phyloP scores from a whole-genome alignment of 2,329 filamentous ascomycete genomes.

The Fusarium temperatum region DNA sequence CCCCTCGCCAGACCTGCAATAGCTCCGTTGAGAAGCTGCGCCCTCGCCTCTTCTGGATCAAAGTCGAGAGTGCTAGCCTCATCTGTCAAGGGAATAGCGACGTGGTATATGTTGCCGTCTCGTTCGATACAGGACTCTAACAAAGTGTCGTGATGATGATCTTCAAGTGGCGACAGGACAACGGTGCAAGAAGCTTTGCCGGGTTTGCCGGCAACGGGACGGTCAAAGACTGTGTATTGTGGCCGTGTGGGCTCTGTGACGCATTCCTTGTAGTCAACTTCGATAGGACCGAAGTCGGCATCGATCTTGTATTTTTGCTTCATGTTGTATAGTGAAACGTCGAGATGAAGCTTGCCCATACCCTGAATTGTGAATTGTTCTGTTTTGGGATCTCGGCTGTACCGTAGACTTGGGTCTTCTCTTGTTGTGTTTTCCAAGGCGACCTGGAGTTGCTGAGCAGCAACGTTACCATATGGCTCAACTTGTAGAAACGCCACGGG shows the following conservation, averaged over 20 bases:
- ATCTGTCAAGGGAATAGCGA: slow-evolving; percentile 61
- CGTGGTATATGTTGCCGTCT: slow-evolving; percentile 76
- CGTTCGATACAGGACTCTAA: slow-evolving; percentile 58
- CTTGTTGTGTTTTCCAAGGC: slow-evolving; percentile 81
- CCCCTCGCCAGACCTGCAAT: slow-evolving; percentile 86
- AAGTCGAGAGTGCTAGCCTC: slow-evolving; percentile 59
- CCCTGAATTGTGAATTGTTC: slow-evolving; percentile 93
- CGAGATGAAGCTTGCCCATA: slow-evolving; percentile 95
- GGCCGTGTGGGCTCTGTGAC: slow-evolving; percentile 66
- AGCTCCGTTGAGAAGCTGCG: slow-evolving; percentile 79
- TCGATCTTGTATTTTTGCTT: slow-evolving; percentile 89
- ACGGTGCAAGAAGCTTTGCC: slow-evolving; percentile 82
- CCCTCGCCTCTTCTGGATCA: slow-evolving; percentile 60
- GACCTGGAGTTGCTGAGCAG: slow-evolving; percentile 81
- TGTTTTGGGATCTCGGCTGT: slow-evolving; percentile 85
- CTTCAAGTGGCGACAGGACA: slow-evolving; percentile 68
- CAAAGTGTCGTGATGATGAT: slow-evolving; percentile 49
- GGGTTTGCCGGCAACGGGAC: slow-evolving; percentile 79
- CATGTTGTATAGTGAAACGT: slow-evolving; percentile 89
- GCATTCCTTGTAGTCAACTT: slow-evolving; percentile 94
- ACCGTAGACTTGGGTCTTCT: slow-evolving; percentile 91
- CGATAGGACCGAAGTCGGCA: slow-evolving; percentile 87
- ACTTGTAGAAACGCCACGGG: slow-evolving; percentile 97
- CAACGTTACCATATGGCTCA: slow-evolving; percentile 79
- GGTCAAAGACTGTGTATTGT: slow-evolving; percentile 75